Evolutionary conservation across 1,284 basidiomycete species (phyloP), one percentile per base, ranked within the genome.

Genomic region (Mixia osmundae): DNA sequence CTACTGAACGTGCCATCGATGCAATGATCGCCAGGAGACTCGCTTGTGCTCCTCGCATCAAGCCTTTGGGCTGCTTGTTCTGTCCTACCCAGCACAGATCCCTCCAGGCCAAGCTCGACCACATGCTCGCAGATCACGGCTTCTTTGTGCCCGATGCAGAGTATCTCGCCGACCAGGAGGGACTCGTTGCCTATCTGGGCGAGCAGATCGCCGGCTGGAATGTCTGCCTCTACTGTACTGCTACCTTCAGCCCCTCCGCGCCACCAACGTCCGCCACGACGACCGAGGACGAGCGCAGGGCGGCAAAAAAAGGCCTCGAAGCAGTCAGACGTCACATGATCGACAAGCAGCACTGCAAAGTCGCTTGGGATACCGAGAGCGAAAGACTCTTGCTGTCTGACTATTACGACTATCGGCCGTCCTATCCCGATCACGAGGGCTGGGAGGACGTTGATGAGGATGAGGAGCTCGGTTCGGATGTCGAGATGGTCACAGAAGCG

Each of bases 131-230:
- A 29, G 57, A 57, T 0, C 91, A 97, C 58, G 83, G 83, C 19
- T 97, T 97, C 66, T 95, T 91, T 64, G 66, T 99, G 41, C 91
- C 91, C 30, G 89, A 97, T 47, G 71, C 71, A 26, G 80, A 94
- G 30, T 89, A 79, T 55, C 69, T 97, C 43, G 61, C 76, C 46
- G 82, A 97, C 56, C 57, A 77, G 21, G 47, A 68, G 1, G 91
- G 89, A 3, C 67, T 99, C 22, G 60, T 95, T 38, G 60, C 62
- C 2, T 85, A 91, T 56, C 68, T 99, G 5, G 82, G 80, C 3
- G 83, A 95, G 59, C 94, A 94, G 59, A 71, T 97, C 27, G 74
- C 76, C 0, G 69, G 91, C 12, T 82, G 76, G 12, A 91, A 95
- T 58, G 65, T 87, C 8, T 99, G 91, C 60, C 67, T 97, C 25